A percentile compares a stretch with the other conserved stretches of the same genome.
These are phyloP conservation scores for Hyphopichia khmerensis DNA, from an alignment of 1,139 yeast species.

Conservation along the genomic window DNA sequence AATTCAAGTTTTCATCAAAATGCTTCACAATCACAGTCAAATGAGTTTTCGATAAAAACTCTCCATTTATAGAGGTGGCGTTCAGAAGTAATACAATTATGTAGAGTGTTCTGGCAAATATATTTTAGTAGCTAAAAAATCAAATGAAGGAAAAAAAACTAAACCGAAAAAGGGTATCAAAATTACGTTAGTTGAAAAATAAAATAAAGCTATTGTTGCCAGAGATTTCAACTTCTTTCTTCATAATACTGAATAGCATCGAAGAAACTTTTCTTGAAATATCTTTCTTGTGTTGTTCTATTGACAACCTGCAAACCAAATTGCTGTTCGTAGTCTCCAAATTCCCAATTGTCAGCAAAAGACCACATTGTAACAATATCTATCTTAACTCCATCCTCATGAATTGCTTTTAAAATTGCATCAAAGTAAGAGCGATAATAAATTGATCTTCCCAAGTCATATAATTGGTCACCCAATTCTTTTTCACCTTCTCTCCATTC, in stretches of 20 bases:
- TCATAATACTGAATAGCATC: constrained; percentile 15
- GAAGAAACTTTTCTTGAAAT: constrained; percentile 33
- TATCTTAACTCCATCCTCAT: constrained; percentile 25
- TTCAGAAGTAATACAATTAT: no score
- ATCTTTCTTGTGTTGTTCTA: constrained; percentile 28
- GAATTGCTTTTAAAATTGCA: constrained; percentile 21
- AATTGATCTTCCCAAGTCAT: constrained; percentile 26
- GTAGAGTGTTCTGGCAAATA: no score
- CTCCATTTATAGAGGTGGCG: no score
- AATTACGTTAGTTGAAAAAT: no score
- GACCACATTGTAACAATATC: constrained; percentile 36
- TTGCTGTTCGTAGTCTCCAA: constrained; percentile 29
- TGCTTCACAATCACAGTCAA: no score
- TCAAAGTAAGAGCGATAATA: constrained; percentile 29
- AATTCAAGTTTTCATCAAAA: no score
- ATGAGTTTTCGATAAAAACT: no score
- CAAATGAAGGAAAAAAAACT: no score
- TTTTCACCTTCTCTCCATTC: constrained; percentile 28
- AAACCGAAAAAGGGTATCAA: no score
- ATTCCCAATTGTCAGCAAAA: constrained; percentile 35
- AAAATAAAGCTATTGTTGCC: no score
- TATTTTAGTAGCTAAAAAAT: no score
- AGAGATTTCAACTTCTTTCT: constrained; percentile 14
- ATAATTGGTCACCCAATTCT: constrained; percentile 22
- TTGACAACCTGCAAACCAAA: constrained; percentile 36